A percentile compares a stretch with the other conserved stretches of the same genome.
Evolutionary conservation across 2,329 filamentous ascomycete species (phyloP).

Genomic region (Verticillium nubilum): DNA sequence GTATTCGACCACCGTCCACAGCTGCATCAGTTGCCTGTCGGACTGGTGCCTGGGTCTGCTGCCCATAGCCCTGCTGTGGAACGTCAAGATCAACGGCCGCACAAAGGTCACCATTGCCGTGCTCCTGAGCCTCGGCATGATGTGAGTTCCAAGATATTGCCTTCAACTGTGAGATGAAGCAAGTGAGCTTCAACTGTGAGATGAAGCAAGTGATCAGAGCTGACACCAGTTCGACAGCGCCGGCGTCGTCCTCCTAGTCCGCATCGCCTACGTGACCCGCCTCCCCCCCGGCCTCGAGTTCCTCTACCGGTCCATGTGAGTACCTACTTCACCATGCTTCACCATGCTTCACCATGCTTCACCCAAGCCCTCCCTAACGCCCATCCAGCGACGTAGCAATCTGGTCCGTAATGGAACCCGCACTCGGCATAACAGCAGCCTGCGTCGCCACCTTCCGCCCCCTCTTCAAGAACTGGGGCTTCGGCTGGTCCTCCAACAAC

Average conservation of each 20-base stretch:
- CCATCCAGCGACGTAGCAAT: conserved; percentile 21
- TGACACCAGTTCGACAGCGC: no score
- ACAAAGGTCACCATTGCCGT: conserved; percentile 38
- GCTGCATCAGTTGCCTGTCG: conserved; percentile 33
- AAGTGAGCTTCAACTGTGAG: neutral
- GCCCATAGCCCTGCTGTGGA: conserved; percentile 44
- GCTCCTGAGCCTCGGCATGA: conserved; percentile 41
- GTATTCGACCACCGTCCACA: conserved; percentile 37
- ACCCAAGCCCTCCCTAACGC: neutral
- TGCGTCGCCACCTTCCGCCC: conserved; percentile 21
- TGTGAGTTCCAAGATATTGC: no score
- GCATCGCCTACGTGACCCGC: conserved; percentile 24
- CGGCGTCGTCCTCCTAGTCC: conserved; percentile 28
- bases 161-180: no score
- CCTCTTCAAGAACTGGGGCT: conserved; percentile 19
- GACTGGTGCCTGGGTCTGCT: conserved; percentile 43
- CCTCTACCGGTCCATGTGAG: conserved; percentile 24
- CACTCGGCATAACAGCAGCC: conserved; percentile 24
- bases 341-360: no score
- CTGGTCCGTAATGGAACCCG: conserved; percentile 23
- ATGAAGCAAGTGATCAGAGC: conserved; percentile 2
- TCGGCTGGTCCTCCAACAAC: conserved; percentile 1
- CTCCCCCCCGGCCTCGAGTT: conserved; percentile 18
- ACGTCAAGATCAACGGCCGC: conserved; percentile 38
- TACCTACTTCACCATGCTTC: neutral